Evolutionary conservation across 371 early-diverging fungal species (phyloP).

Genomic region (Vairimorpha ceranae): DNA sequence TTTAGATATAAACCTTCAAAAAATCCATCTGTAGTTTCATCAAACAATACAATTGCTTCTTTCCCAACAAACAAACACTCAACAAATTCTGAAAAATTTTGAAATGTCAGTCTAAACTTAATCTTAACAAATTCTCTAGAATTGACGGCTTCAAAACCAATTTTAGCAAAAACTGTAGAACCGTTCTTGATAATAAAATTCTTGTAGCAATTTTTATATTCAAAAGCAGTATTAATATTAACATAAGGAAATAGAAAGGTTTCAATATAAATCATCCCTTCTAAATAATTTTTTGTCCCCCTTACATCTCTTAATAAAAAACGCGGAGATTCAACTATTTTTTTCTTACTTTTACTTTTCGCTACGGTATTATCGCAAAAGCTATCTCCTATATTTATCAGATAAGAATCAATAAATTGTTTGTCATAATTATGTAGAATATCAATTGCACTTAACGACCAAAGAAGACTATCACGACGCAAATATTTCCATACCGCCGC

Average conservation of each 20-base stretch:
- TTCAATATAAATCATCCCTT: background rate
- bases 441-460: background rate
- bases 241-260: background rate
- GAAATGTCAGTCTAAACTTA: background rate
- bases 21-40: background rate
- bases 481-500: background rate
- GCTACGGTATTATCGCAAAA: background rate
- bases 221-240: background rate
- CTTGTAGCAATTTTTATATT: background rate
- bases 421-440: background rate
- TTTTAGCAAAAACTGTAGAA: background rate
- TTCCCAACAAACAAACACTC: background rate
- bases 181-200: background rate
- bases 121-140: background rate
- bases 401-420: background rate
- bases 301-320: background rate
- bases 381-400: background rate
- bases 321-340: background rate
- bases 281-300: background rate
- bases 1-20: background rate
- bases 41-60: background rate
- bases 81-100: background rate
- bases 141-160: background rate
- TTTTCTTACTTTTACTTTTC: background rate
- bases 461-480: background rate